These are phyloP conservation scores for Suillus subluteus DNA, from an alignment of 768 basidiomycete species.

Conservation along the genomic window DNA sequence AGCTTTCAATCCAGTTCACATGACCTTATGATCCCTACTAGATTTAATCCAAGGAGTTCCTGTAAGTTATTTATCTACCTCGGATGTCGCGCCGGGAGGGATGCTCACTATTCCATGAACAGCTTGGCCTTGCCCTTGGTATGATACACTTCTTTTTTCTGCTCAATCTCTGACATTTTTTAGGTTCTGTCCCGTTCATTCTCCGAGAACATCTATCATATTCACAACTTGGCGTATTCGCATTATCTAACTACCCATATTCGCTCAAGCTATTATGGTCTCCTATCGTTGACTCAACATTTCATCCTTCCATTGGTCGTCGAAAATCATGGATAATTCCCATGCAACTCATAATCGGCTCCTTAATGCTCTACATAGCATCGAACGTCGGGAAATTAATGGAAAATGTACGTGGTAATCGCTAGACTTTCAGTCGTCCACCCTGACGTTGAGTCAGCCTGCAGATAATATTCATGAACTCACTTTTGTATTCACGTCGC, in stretches of 20 bases:
- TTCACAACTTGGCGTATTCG: constrained; percentile 94
- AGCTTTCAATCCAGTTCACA: constrained; percentile 20
- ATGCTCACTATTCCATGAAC: constrained; percentile 9
- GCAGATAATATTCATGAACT: constrained; percentile 76
- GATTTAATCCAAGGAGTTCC: constrained; percentile 90
- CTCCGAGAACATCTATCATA: constrained; percentile 95
- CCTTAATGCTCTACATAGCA: constrained; percentile 80
- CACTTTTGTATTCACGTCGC: constrained; percentile 82
- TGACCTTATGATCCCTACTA: constrained; percentile 29
- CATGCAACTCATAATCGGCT: constrained; percentile 90
- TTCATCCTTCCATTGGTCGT: constrained; percentile 80
- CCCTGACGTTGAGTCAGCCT: constrained; percentile 53
- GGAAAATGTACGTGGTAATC: constrained; percentile 59
- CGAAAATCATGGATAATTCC: constrained; percentile 99
- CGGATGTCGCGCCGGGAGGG: neutral
- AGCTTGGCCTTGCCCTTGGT: constrained; percentile 92
- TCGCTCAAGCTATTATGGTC: constrained; percentile 98
- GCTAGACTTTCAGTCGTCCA: constrained; percentile 15
- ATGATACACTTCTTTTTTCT: constrained; percentile 21
- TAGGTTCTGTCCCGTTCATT: constrained; percentile 96
- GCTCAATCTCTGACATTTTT: constrained; percentile 13
- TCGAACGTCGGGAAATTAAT: constrained; percentile 75
- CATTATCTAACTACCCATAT: constrained; percentile 92
- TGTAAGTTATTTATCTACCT: constrained; percentile 49
- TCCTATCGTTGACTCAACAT: constrained; percentile 94